Evolutionary conservation across 305 asterid genomes (phyloP), one percentile per base, ranked within the genome.

Genomic region (Ilex paraguariensis): DNA sequence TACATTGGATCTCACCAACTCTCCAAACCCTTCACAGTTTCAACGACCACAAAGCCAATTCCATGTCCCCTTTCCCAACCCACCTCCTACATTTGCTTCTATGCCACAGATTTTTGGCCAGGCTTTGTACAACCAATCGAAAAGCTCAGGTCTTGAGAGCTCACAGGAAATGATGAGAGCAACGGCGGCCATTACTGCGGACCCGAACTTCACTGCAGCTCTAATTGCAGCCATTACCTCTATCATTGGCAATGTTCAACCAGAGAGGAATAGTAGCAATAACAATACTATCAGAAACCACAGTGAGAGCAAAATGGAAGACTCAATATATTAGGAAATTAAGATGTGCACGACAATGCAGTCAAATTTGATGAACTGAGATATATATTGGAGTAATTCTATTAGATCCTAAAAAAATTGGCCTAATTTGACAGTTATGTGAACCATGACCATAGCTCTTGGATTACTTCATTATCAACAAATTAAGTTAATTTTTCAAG

Each of bases 171-270:
- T 71, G 42, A 49, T 67, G 70, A 64, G 60, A 57, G 79, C 75
- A 0, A 58, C 74, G 1, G 71, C 77, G 3, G 74, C 85, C 11
- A 62, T 81, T 6, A 63, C 86, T 5, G 65, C 75, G 0, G 81
- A 75, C 65, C 83, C 81, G 3, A 75, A 62, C 54, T 81, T 81
- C 59, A 70, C 61, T 3, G 65, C 78, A 7, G 82, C 78, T 30
- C 2, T 80, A 28, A 70, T 72, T 7, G 72, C 80, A 0, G 83
- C 83, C 28, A 67, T 76, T 10, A 58, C 59, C 31, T 79, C 82
- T 44, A 73, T 79, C 28, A 48, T 79, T 11, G 75, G 74, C 16
- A 56, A 40, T 64, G 51, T 42, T 45, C 74, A 66, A 10, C 63
- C 62, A 5, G 42, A 36, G 7, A 36, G 9, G 6, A 46, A 11